Evolutionary conservation across 441 rosid genomes (phyloP).

Genomic region (Codiaeum variegatum): DNA sequence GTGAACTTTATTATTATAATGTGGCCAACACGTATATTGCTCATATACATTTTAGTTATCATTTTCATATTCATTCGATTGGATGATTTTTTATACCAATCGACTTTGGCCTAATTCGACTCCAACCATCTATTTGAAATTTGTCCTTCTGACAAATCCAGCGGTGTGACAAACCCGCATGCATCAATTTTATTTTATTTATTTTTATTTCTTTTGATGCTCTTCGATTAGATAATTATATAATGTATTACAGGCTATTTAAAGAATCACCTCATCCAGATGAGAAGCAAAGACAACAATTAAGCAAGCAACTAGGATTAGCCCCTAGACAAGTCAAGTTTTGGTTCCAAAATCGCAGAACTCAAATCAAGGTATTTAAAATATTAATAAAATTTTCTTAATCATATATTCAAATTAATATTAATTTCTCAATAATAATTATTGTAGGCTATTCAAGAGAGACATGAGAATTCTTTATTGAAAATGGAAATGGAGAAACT

Average conservation of each 20-base stretch:
- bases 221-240: no score
- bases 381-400: no score
- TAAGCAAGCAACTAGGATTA: slow-evolving; percentile 88
- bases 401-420: not conserved
- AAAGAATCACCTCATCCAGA: slow-evolving; percentile 98
- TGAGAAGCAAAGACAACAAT: slow-evolving; percentile 92
- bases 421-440: not conserved
- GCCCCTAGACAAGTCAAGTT: slow-evolving; percentile 97
- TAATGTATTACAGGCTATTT: slow-evolving; percentile 89
- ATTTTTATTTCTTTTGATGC: no score
- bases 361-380: slow-evolving; percentile 96
- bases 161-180: no score
- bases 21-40: not conserved
- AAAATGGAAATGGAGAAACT: slow-evolving; percentile 84
- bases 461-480: slow-evolving; percentile 85
- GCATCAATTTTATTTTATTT: no score
- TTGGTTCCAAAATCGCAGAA: slow-evolving; percentile 98
- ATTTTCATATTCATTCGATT: not conserved
- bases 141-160: no score
- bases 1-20: no score
- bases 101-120: no score
- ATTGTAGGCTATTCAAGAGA: slow-evolving; percentile 84
- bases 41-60: no score
- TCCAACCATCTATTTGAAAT: no score
- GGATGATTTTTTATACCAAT: no score